A percentile compares a stretch with the other conserved stretches of the same genome.
These are phyloP conservation scores for Pholiota conissans DNA, from an alignment of 768 basidiomycete genomes.

Conservation along the genomic window DNA sequence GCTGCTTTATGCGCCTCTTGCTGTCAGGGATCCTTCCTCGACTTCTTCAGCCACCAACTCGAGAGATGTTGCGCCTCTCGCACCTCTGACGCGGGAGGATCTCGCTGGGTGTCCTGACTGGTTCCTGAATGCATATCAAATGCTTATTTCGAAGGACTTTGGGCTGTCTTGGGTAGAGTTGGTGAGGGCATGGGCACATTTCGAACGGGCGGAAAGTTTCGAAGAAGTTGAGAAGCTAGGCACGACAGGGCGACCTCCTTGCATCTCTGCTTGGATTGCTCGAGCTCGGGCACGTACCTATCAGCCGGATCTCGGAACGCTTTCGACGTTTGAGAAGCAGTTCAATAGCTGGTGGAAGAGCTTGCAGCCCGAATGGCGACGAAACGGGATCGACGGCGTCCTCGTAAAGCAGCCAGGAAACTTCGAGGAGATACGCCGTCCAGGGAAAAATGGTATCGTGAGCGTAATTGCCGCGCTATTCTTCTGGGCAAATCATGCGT, in stretches of 20 bases:
- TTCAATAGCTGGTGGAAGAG: too few species aligned
- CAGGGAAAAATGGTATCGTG: too few species aligned
- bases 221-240: background rate
- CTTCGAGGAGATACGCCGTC: too few species aligned
- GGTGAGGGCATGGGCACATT: background rate
- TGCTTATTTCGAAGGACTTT: background rate
- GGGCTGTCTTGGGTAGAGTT: background rate
- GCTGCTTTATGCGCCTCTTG: too few species aligned
- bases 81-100: background rate
- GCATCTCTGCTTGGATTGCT: background rate
- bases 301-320: background rate
- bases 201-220: background rate
- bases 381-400: too few species aligned
- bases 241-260: background rate
- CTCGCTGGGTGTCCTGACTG: background rate
- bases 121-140: background rate
- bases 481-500: too few species aligned
- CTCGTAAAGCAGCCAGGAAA: too few species aligned
- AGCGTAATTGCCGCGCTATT: too few species aligned
- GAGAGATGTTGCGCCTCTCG: background rate
- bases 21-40: too few species aligned
- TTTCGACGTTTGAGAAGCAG: too few species aligned
- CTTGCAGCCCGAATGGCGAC: too few species aligned
- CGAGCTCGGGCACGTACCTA: background rate
- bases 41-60: too few species aligned